phyloP scores from a whole-genome alignment of 2,329 filamentous ascomycete genomes.

The Curvularia spicifera region DNA sequence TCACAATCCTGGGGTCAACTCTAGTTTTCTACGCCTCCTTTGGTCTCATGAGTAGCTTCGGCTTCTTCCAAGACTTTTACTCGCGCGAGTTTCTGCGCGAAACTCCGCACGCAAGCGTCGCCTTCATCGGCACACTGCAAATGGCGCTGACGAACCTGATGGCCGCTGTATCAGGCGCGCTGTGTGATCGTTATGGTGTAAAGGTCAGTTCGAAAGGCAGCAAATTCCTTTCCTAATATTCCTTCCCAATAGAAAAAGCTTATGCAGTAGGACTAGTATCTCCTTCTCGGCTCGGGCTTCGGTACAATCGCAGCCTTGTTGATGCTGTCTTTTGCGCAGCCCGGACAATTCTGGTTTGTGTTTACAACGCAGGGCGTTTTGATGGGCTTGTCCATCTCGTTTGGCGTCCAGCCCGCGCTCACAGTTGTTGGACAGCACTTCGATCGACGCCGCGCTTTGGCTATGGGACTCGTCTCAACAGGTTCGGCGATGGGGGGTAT shows the following conservation, averaged over 20 bases:
- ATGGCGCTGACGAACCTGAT: conserved; percentile 57
- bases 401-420: conserved; percentile 52
- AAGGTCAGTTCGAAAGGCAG: conserved; percentile 47
- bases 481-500: conserved; percentile 55
- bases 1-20: conserved; percentile 47
- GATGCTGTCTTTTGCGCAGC: conserved; percentile 33
- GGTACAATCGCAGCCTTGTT: conserved; percentile 31
- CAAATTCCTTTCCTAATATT: conserved; percentile 7
- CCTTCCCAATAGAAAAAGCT: not conserved
- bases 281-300: conserved; percentile 36
- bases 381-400: conserved; percentile 53
- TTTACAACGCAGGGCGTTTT: conserved; percentile 55
- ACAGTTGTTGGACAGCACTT: conserved; percentile 55
- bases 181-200: conserved; percentile 68
- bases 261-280: conserved; percentile 29
- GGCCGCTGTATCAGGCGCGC: conserved; percentile 65
- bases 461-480: conserved; percentile 53
- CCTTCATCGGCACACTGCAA: conserved; percentile 54
- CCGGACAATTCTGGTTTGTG: conserved; percentile 50
- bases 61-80: conserved; percentile 56
- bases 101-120: conserved; percentile 46
- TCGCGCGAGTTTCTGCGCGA: conserved; percentile 41
- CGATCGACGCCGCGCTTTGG: conserved; percentile 49
- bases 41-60: conserved; percentile 53
- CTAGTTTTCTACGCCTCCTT: conserved; percentile 50